Evolutionary conservation across 805 yeast genomes (phyloP).

Genomic region (Candida sonorensis): DNA sequence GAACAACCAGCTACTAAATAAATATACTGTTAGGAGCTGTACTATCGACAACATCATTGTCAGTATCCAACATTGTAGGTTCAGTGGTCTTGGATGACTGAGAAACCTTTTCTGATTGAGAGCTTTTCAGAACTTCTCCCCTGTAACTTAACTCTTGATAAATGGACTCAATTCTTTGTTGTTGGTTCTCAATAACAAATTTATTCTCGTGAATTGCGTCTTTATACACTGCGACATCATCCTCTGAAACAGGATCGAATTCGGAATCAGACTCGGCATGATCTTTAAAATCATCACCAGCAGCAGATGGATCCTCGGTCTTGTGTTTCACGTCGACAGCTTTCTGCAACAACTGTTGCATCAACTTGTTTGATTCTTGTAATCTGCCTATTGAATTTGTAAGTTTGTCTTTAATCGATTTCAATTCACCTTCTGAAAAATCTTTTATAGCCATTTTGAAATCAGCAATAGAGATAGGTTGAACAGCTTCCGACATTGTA

Average conservation of each 20-base stretch:
- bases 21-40: constrained; percentile 30
- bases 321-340: too few species aligned
- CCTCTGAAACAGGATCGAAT: constrained; percentile 15
- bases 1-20: constrained; percentile 22
- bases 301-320: constrained; percentile 15
- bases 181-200: constrained; percentile 45
- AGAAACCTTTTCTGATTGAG: too few species aligned
- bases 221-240: constrained; percentile 43
- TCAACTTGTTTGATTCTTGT: constrained; percentile 42
- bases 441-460: constrained; percentile 24
- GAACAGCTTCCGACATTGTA: constrained; percentile 18
- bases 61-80: constrained; percentile 22
- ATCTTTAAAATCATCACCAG: constrained; percentile 33
- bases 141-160: constrained; percentile 42
- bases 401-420: constrained; percentile 27
- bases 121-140: constrained; percentile 15
- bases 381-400: constrained; percentile 39
- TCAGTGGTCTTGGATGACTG: neutral
- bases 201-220: constrained; percentile 55
- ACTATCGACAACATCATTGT: constrained; percentile 30
- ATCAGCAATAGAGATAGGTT: constrained; percentile 24
- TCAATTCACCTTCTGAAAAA: constrained; percentile 38
- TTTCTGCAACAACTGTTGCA: constrained; percentile 36
- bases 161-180: constrained; percentile 36
- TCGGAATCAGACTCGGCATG: too few species aligned